Conservation (phyloP, 108 stramenopile genomes). For the Pelagomonas calceolata region DNA sequence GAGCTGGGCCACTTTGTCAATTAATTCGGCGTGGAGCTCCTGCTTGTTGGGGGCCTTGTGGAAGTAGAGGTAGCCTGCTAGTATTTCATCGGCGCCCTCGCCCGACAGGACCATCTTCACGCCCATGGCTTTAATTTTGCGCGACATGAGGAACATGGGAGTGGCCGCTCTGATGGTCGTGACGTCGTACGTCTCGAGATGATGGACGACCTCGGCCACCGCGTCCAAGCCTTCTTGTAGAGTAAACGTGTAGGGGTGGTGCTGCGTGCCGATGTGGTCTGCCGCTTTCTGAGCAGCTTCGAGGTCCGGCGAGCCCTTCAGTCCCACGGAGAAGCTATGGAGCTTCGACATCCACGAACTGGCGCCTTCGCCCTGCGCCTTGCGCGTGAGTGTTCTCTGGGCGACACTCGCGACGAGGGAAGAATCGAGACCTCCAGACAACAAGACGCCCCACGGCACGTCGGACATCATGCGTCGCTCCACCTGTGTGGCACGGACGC, state of each 20-base stretch:
- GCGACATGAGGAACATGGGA: conserved; percentile 93
- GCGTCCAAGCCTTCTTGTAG: conserved; percentile 95
- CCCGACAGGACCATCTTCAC: conserved; percentile 98
- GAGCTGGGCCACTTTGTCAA: conserved; percentile 80
- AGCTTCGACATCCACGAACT: conserved; percentile 39
- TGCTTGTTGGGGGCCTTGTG: conserved; percentile 93
- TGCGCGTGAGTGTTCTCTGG: neutral
- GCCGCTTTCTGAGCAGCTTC: conserved; percentile 84
- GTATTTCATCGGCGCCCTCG: conserved; percentile 96
- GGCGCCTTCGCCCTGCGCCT: neutral
- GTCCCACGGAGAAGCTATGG: conserved; percentile 91
- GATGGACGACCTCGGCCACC: conserved; percentile 82
- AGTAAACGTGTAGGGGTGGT: conserved; percentile 91
- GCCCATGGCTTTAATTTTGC: conserved; percentile 99
- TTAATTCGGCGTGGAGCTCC: conserved; percentile 90
- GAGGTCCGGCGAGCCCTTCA: conserved; percentile 80
- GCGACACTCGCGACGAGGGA: conserved; percentile 81
- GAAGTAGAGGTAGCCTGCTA: conserved; percentile 98
- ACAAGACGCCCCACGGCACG: conserved; percentile 96
- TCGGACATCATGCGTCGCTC: conserved; percentile 92
- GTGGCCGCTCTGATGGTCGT: conserved; percentile 93
- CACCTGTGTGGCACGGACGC: too few relatives aligned
- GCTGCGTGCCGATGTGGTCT: conserved; percentile 86
- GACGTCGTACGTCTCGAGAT: conserved; percentile 91
- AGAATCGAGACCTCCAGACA: conserved; percentile 91